Conservation (phyloP, 202 grass and related monocot genomes). For the Digitaria exilis region DNA sequence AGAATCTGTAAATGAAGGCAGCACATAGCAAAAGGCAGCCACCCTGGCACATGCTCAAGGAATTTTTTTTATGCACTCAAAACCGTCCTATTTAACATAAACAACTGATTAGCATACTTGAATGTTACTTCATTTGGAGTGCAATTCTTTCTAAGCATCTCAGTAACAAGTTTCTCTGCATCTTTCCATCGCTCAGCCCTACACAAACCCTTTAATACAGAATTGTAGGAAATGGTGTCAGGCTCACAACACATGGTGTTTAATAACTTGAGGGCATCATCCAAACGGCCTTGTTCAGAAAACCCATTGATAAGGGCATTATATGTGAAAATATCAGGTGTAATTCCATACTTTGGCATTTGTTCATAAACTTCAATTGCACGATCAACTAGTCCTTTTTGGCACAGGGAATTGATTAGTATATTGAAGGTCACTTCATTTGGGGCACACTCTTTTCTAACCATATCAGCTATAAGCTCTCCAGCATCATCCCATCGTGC, state of each 20-base stretch:
- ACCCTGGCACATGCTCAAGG: neutral
- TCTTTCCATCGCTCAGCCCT: constrained; percentile 50
- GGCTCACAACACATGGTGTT: constrained; percentile 52
- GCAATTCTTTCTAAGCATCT: constrained; percentile 58
- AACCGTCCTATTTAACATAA: constrained; percentile 32
- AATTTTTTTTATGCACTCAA: constrained; percentile 20
- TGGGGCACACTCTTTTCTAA: constrained; percentile 47
- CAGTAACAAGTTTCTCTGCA: constrained; percentile 44
- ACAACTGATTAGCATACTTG: constrained; percentile 56
- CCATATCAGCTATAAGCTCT: constrained; percentile 50
- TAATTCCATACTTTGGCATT: constrained; percentile 47
- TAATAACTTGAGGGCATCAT: constrained; percentile 47
- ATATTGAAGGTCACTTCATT: constrained; percentile 62
- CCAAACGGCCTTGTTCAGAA: constrained; percentile 46
- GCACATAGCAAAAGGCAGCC: neutral
- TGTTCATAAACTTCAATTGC: constrained; percentile 51
- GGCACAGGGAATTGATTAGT: constrained; percentile 53
- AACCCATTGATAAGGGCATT: constrained; percentile 60
- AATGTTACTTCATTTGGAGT: constrained; percentile 63
- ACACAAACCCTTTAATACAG: constrained; percentile 57
- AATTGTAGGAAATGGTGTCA: constrained; percentile 53
- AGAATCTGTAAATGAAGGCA: neutral
- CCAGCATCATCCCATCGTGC: constrained; percentile 54
- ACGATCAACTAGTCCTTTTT: constrained; percentile 40
- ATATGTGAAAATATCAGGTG: constrained; percentile 56